These are phyloP conservation scores for Talaromyces wortmannii DNA, from an alignment of 495 filamentous ascomycete genomes.

Conservation along the genomic window DNA sequence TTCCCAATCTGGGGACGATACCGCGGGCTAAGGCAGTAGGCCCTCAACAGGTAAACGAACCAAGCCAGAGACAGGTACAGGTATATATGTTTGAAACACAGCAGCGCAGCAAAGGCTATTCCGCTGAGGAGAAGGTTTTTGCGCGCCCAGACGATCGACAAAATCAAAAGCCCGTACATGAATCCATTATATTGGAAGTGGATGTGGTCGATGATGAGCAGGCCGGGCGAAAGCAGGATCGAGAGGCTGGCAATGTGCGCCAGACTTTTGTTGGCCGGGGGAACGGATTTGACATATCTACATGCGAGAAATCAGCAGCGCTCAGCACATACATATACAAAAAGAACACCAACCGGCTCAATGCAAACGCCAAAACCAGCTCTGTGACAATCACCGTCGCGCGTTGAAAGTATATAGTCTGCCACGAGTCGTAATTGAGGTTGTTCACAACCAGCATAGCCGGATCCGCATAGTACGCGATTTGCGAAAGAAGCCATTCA, in stretches of 20 bases:
- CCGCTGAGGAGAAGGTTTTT: slow-evolving; percentile 70
- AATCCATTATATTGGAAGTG: slow-evolving; percentile 99
- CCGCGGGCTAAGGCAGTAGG: slow-evolving; percentile 78
- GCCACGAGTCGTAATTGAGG: slow-evolving; percentile 79
- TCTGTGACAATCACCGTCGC: slow-evolving; percentile 83
- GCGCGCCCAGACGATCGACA: slow-evolving; percentile 77
- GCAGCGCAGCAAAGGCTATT: slow-evolving; percentile 70
- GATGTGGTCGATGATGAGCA: slow-evolving; percentile 97
- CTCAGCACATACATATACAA: not conserved
- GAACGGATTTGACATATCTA: slow-evolving; percentile 67
- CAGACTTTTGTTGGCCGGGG: slow-evolving; percentile 58
- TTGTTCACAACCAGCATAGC: slow-evolving; percentile 77
- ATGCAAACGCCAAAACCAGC: slow-evolving; percentile 74
- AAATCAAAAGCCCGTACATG: slow-evolving; percentile 81
- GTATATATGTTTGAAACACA: slow-evolving; percentile 98
- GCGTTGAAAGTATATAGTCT: slow-evolving; percentile 90
- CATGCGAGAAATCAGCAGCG: slow-evolving; percentile 5
- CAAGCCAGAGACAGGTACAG: slow-evolving; percentile 95
- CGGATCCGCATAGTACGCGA: slow-evolving; percentile 68
- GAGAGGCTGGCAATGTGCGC: slow-evolving; percentile 84
- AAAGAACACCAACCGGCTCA: slow-evolving; percentile 54
- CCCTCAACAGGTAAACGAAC: slow-evolving; percentile 83
- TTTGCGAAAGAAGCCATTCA: slow-evolving; percentile 86
- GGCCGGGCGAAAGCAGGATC: slow-evolving; percentile 82
- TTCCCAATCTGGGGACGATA: slow-evolving; percentile 72